A percentile compares a stretch with the other conserved stretches of the same genome.
These are phyloP conservation scores for Thielaviopsis populi DNA, from an alignment of 2,329 filamentous ascomycete species.

Conservation along the genomic window DNA sequence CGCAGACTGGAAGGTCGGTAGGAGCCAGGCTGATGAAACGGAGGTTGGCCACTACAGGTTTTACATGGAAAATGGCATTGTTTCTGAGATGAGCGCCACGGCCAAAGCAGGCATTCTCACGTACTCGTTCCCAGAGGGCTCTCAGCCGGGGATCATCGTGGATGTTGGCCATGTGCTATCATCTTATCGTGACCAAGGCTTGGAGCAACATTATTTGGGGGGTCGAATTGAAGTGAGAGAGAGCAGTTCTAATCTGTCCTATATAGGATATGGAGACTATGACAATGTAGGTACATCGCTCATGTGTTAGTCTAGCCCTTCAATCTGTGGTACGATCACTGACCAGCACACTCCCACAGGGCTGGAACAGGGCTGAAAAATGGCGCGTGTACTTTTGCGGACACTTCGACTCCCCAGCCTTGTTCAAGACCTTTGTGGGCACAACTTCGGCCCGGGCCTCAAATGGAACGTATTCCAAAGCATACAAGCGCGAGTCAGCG, in stretches of 20 bases:
- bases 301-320: background rate
- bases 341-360: conserved; percentile 22
- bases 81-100: conserved; percentile 42
- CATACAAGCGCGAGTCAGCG: conserved; percentile 22
- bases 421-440: conserved; percentile 31
- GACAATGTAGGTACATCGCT: conserved; percentile 34
- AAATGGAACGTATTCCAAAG: conserved; percentile 24
- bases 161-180: conserved; percentile 53
- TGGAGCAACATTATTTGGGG: conserved; percentile 48
- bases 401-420: conserved; percentile 35
- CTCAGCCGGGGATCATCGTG: conserved; percentile 36
- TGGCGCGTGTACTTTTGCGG: conserved; percentile 53
- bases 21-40: conserved; percentile 35
- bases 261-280: conserved; percentile 46
- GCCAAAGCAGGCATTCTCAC: conserved; percentile 43
- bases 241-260: conserved; percentile 25
- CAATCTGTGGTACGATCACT: background rate
- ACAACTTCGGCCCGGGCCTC: conserved; percentile 24
- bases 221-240: conserved; percentile 40
- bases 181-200: conserved; percentile 43
- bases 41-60: conserved; percentile 49
- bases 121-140: conserved; percentile 39
- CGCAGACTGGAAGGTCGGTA: conserved; percentile 38
- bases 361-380: conserved; percentile 48
- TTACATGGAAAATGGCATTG: conserved; percentile 38